These are phyloP conservation scores for Lantana camara DNA, from an alignment of 257 asterid genomes.

Conservation along the genomic window DNA sequence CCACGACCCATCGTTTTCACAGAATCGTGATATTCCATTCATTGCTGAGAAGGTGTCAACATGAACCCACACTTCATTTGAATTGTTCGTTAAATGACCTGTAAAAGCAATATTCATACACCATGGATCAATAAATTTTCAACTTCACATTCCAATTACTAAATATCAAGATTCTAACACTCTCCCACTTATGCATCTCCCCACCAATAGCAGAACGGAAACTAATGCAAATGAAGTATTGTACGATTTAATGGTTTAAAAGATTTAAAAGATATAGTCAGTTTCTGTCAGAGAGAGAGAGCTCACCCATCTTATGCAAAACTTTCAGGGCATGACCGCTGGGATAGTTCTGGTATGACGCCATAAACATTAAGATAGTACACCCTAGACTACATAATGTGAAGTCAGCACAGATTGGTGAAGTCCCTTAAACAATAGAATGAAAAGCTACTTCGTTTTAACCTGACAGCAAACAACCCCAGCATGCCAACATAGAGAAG, in stretches of 20 bases:
- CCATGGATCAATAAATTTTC: not conserved
- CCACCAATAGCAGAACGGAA: not conserved
- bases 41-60: slow-evolving; percentile 89
- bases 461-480: slow-evolving; percentile 82
- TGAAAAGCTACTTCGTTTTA: slow-evolving; percentile 29
- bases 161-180: not conserved
- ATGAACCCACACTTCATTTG: slow-evolving; percentile 74
- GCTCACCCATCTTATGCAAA: slow-evolving; percentile 75
- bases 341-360: slow-evolving; percentile 93
- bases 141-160: not conserved
- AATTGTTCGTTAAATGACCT: slow-evolving; percentile 53
- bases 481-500: slow-evolving; percentile 67
- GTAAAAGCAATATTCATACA: slow-evolving; percentile 25
- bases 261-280: slow-evolving; percentile 4
- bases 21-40: slow-evolving; percentile 94
- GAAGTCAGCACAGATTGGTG: slow-evolving; percentile 41
- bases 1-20: slow-evolving; percentile 78
- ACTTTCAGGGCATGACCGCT: slow-evolving; percentile 77
- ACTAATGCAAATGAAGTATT: not conserved
- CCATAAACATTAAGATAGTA: slow-evolving; percentile 68
- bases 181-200: too few species aligned
- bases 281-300: slow-evolving; percentile 22
- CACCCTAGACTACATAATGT: slow-evolving; percentile 79
- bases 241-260: slow-evolving; percentile 2
- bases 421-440: slow-evolving; percentile 17